Percentiles rank a stretch among this genome's conserved stretches.
These are phyloP conservation scores for Coemansia aciculifera DNA, from an alignment of 192 early-diverging fungal genomes.

Conservation along the genomic window DNA sequence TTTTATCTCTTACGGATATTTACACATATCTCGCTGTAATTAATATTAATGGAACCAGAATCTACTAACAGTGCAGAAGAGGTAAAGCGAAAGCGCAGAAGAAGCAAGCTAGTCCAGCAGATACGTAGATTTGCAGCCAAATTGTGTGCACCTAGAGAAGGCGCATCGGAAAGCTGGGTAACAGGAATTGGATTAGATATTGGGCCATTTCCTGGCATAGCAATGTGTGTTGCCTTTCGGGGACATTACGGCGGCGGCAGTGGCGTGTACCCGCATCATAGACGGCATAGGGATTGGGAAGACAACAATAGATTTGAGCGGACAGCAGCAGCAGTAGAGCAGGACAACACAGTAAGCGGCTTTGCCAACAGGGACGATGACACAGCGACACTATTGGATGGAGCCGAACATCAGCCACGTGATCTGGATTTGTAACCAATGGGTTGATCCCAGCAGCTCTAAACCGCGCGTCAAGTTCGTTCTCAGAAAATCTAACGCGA, in stretches of 20 bases:
- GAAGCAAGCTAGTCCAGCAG: neutral
- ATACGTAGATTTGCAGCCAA: neutral
- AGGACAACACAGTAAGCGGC: neutral
- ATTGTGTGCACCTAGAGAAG: neutral
- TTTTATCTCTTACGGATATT: neutral
- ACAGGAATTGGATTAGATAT: neutral
- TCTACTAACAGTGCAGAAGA: neutral
- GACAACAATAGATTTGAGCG: neutral
- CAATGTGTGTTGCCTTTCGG: slow-evolving; percentile 11
- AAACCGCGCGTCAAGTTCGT: neutral
- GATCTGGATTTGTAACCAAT: neutral
- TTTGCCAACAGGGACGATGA: neutral
- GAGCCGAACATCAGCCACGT: neutral
- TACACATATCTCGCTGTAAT: neutral
- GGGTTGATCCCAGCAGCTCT: neutral
- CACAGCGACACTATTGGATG: neutral
- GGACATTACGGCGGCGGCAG: neutral
- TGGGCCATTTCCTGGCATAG: slow-evolving; percentile 17
- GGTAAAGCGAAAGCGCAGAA: neutral
- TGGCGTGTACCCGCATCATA: neutral
- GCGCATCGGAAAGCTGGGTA: neutral
- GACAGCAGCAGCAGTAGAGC: neutral
- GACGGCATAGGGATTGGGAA: neutral
- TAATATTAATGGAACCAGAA: neutral
- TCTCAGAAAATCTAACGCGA: neutral